A percentile compares a stretch with the other conserved stretches of the same genome.
Evolutionary conservation across 2,329 filamentous ascomycete genomes (phyloP).

Genomic region (Emydomyces testavorans): DNA sequence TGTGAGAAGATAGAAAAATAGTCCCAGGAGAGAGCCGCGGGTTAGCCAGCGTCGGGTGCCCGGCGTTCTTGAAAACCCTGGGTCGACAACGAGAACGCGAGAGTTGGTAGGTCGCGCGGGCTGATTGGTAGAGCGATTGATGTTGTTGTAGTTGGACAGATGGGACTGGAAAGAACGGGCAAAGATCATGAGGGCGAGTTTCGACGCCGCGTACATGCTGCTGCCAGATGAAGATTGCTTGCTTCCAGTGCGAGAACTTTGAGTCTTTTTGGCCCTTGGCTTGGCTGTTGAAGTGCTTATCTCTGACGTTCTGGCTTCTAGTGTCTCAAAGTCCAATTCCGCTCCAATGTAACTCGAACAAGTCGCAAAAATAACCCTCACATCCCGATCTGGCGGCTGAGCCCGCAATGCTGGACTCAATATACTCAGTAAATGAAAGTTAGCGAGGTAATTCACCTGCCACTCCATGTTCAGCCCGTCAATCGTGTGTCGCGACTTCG

Average conservation of each 20-base stretch:
- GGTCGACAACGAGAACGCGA: slow-evolving; percentile 76
- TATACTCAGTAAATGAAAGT: slow-evolving; percentile 88
- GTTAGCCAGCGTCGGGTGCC: slow-evolving; percentile 81
- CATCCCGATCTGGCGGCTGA: slow-evolving; percentile 87
- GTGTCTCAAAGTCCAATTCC: slow-evolving; percentile 42
- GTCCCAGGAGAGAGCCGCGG: slow-evolving; percentile 67
- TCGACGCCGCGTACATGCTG: slow-evolving; percentile 50
- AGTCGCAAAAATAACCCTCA: slow-evolving; percentile 73
- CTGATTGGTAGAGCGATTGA: slow-evolving; percentile 42
- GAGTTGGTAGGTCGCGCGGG: slow-evolving; percentile 57
- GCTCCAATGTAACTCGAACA: slow-evolving; percentile 81
- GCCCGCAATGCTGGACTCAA: slow-evolving; percentile 79
- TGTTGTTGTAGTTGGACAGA: slow-evolving; percentile 68
- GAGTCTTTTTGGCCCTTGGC: slow-evolving; percentile 13
- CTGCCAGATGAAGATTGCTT: slow-evolving; percentile 17
- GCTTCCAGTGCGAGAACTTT: slow-evolving; percentile 6
- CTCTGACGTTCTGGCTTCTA: slow-evolving; percentile 22
- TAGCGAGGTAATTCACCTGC: slow-evolving; percentile 90
- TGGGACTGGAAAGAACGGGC: slow-evolving; percentile 87
- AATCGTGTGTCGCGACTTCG: slow-evolving; percentile 48
- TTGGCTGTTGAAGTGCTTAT: slow-evolving; percentile 8
- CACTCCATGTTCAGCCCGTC: slow-evolving; percentile 83
- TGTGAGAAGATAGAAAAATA: slow-evolving; percentile 61
- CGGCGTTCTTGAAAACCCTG: slow-evolving; percentile 71
- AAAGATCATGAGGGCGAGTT: slow-evolving; percentile 76